These are phyloP conservation scores for Cytospora schulzeri DNA, from an alignment of 2,329 filamentous ascomycete species.

Conservation along the genomic window DNA sequence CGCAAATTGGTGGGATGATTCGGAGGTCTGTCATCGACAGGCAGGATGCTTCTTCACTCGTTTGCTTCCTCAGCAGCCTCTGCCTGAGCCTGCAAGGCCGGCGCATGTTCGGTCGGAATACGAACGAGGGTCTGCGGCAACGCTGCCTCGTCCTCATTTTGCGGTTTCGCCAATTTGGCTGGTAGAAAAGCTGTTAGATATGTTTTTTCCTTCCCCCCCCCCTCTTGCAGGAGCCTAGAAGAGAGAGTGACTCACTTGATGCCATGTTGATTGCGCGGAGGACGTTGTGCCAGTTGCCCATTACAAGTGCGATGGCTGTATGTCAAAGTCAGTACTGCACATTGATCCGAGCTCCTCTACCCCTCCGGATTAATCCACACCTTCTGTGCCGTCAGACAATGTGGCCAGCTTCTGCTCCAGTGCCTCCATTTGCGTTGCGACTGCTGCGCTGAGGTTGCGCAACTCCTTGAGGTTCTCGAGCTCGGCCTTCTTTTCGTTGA, in stretches of 20 bases:
- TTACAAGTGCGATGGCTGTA: conserved; percentile 77
- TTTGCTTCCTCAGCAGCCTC: conserved; percentile 52
- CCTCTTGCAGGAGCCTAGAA: conserved; percentile 20
- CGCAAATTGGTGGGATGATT: background rate
- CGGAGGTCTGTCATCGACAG: background rate
- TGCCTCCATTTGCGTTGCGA: conserved; percentile 81
- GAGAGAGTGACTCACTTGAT: conserved; percentile 60
- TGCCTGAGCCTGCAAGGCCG: conserved; percentile 62
- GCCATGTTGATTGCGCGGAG: conserved; percentile 85
- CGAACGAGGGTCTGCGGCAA: conserved; percentile 82
- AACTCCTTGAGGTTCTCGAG: conserved; percentile 78
- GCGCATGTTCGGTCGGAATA: conserved; percentile 79
- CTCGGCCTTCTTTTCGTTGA: conserved; percentile 84
- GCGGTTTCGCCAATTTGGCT: conserved; percentile 72
- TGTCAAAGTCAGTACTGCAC: conserved; percentile 28
- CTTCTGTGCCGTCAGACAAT: conserved; percentile 79
- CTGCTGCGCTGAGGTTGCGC: conserved; percentile 74
- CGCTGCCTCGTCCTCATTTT: conserved; percentile 48
- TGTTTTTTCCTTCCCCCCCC: too few species aligned
- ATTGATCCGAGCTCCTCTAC: conserved; percentile 4
- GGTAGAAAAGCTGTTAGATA: conserved; percentile 1
- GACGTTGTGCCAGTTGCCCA: conserved; percentile 88
- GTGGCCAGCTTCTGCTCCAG: conserved; percentile 78
- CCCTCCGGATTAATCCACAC: conserved; percentile 43
- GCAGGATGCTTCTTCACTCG: conserved; percentile 10